Percentiles rank a stretch among this genome's conserved stretches.
Conservation (phyloP, 2,329 filamentous ascomycete species). For the Curvularia verruculosa region DNA sequence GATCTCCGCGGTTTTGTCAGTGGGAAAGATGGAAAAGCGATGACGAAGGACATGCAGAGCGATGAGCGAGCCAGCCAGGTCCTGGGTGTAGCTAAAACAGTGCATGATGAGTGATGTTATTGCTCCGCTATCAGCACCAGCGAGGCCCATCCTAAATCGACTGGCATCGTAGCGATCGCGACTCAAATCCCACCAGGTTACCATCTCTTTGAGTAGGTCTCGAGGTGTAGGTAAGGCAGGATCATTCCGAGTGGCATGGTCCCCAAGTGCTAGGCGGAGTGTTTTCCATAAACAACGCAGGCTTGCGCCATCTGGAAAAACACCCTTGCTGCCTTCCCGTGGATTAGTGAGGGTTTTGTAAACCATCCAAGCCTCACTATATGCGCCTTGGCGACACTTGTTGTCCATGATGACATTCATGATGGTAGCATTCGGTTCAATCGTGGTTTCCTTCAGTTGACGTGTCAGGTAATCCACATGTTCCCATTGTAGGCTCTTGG, state of each 20-base stretch:
- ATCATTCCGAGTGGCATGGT: conserved; percentile 24
- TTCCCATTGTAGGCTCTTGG: conserved; percentile 37
- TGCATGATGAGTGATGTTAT: conserved; percentile 40
- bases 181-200: conserved; percentile 38
- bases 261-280: conserved; percentile 38
- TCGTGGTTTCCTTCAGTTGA: conserved; percentile 27
- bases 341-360: conserved; percentile 38
- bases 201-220: conserved; percentile 38
- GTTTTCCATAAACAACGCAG: conserved; percentile 43
- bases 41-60: conserved; percentile 41
- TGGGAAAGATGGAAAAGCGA: conserved; percentile 37
- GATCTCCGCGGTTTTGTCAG: conserved; percentile 24
- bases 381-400: conserved; percentile 37
- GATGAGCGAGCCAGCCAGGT: conserved; percentile 44
- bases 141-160: conserved; percentile 37
- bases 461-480: conserved; percentile 43
- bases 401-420: conserved; percentile 46
- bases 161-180: conserved; percentile 33
- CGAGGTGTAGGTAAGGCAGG: conserved; percentile 39
- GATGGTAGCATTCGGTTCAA: conserved; percentile 33
- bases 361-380: conserved; percentile 35
- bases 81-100: conserved; percentile 44
- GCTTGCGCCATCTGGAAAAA: conserved; percentile 41
- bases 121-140: conserved; percentile 29
- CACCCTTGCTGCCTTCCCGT: conserved; percentile 16